phyloP scores from a whole-genome alignment of 2,329 filamentous ascomycete genomes.

The Ilyonectria robusta region DNA sequence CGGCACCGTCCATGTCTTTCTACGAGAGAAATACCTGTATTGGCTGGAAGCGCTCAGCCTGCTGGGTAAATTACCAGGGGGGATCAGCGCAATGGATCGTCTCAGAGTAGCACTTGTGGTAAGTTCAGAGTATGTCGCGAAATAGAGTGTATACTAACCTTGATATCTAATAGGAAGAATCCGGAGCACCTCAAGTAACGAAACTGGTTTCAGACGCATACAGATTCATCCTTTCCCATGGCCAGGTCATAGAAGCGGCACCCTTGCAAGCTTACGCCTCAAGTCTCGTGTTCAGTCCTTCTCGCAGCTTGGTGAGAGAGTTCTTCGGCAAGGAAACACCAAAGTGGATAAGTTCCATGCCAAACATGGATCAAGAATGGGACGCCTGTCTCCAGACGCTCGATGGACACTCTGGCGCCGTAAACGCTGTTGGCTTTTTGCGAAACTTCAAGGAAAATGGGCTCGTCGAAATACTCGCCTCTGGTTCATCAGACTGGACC shows the following conservation, averaged over 20 bases:
- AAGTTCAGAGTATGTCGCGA: not conserved
- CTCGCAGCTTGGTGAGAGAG: not conserved
- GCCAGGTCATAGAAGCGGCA: not conserved
- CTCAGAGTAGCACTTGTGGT: conserved; percentile 1
- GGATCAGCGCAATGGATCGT: not conserved
- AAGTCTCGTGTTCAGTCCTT: conserved; percentile 29
- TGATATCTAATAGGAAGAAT: not conserved
- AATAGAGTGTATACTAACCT: not conserved
- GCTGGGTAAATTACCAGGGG: conserved; percentile 38
- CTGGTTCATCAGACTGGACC: not conserved
- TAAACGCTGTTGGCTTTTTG: not conserved
- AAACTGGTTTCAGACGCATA: conserved; percentile 14
- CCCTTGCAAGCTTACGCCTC: conserved; percentile 24
- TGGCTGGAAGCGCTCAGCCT: conserved; percentile 61
- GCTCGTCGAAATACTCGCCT: not conserved
- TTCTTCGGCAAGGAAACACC: conserved; percentile 8
- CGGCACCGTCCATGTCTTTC: not conserved
- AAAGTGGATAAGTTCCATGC: not conserved
- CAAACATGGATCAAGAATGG: not conserved
- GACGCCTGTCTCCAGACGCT: not conserved
- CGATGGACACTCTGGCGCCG: not conserved
- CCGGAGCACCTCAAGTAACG: not conserved
- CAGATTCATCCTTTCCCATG: conserved; percentile 8
- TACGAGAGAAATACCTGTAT: conserved; percentile 47
- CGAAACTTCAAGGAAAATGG: not conserved